Evolutionary conservation across 768 basidiomycete genomes (phyloP), one percentile per base, ranked within the genome.

Genomic region (Lactarius indigo): DNA sequence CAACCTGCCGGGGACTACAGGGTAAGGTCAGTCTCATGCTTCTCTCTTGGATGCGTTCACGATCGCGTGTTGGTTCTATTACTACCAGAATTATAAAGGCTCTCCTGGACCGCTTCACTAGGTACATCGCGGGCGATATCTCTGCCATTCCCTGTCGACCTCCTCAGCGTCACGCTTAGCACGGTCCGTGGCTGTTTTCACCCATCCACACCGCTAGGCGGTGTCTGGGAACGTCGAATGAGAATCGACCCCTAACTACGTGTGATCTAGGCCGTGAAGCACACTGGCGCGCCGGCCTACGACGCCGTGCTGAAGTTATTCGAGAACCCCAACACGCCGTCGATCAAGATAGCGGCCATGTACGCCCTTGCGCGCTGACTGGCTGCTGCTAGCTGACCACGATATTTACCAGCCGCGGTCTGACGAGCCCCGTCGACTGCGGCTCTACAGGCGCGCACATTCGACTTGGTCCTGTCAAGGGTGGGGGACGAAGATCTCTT

Each of bases 131-230:
- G 17, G 85, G 85, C 9, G 90, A 96, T 73, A 85, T 89, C 71
- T 88, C 88, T 0, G 80, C 76, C 63, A 91, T 98, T 98, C 69
- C 92, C 93, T 9, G 83, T 86, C 31, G 95, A 98, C 77, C 77
- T 98, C 57, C 83, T 89, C 70, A 73, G 79, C 35, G 77, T 82
- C 47, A 84, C 85, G 50, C 88, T 81, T 75, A 71, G 74, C 33
- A 80, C 77, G 60, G 89, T 90, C 69, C 20, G 59, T 35, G 20
- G 84, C 73, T 8, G 17, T 52, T 33, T 31, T n/a, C 10, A 3
- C 18, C n/a, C 3, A 31, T 4, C 26, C 20, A 23, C 20, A 20
- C 28, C 15, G 15, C 15, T 13, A 15, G 37, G 37, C 37, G 15
- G 37, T 13, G 37, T 13, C 37, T 39, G 15, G 37, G 44, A 47